These are phyloP conservation scores for Neurospora sublineolata DNA, from an alignment of 495 filamentous ascomycete genomes.

Conservation along the genomic window DNA sequence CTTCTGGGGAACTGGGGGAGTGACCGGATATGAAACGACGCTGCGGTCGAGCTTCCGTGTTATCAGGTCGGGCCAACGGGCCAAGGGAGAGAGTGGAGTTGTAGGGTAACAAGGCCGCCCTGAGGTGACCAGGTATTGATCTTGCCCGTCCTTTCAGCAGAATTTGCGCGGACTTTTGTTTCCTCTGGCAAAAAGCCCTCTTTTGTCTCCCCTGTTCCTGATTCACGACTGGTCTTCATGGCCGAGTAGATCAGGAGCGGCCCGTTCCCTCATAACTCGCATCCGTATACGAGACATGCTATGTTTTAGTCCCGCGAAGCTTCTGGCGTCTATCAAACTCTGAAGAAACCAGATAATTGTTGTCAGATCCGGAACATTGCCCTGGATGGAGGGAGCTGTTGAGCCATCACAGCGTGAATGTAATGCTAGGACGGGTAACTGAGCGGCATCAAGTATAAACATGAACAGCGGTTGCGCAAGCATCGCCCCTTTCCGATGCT, in stretches of 20 bases:
- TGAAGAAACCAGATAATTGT: not conserved
- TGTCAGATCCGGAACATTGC: not conserved
- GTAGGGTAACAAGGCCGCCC: slow-evolving; percentile 11
- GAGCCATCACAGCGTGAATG: not conserved
- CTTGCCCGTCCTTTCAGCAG: not conserved
- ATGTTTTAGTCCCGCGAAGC: not conserved
- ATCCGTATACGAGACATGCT: not conserved
- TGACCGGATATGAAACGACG: not conserved
- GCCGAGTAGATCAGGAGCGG: not conserved
- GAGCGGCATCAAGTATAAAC: not conserved
- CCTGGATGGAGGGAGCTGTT: not conserved
- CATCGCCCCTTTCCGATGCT: not conserved
- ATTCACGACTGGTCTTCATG: not conserved
- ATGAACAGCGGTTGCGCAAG: not conserved
- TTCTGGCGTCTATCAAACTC: not conserved
- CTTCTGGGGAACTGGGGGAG: not conserved
- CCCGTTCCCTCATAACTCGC: not conserved
- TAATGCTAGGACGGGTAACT: not conserved
- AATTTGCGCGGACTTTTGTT: not conserved
- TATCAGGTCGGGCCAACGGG: slow-evolving; percentile 5
- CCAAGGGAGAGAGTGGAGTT: not conserved
- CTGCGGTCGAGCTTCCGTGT: not conserved
- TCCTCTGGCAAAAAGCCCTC: not conserved
- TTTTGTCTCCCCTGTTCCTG: not conserved
- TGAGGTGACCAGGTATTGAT: slow-evolving; percentile 7